phyloP scores from a whole-genome alignment of 805 yeast genomes.

The Yamadazyma sp. region DNA sequence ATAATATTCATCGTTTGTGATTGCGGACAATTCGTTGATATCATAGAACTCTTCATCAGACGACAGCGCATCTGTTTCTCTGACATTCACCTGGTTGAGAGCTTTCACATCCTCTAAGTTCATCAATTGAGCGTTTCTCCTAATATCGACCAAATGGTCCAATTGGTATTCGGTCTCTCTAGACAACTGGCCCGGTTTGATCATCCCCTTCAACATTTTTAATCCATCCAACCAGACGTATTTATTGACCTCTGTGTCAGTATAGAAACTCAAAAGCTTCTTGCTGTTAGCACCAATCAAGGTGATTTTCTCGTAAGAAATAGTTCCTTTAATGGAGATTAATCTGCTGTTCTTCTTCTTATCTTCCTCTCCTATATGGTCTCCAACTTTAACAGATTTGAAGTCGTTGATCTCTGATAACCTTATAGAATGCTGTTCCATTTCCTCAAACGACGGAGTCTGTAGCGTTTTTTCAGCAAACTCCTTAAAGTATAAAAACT shows the following conservation, averaged over 20 bases:
- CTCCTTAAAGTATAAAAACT: slow-evolving; percentile 59
- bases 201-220: slow-evolving; percentile 44
- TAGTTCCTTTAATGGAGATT: slow-evolving; percentile 57
- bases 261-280: slow-evolving; percentile 56
- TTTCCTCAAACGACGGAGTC: slow-evolving; percentile 57
- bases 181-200: slow-evolving; percentile 32
- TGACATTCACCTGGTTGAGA: slow-evolving; percentile 1
- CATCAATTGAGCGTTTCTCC: slow-evolving; percentile 42
- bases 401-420: slow-evolving; percentile 52
- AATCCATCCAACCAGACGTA: slow-evolving; percentile 81
- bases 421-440: slow-evolving; percentile 53
- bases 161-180: slow-evolving; percentile 38
- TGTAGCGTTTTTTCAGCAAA: slow-evolving; percentile 46
- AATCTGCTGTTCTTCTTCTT: slow-evolving; percentile 44
- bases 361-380: slow-evolving; percentile 38
- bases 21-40: slow-evolving; percentile 17
- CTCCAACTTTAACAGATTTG: slow-evolving; percentile 48
- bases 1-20: slow-evolving; percentile 15
- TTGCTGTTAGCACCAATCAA: slow-evolving; percentile 45
- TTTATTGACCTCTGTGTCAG: slow-evolving; percentile 67
- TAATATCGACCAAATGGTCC: slow-evolving; percentile 31
- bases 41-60: slow-evolving; percentile 27
- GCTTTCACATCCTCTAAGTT: slow-evolving; percentile 28
- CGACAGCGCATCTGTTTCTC: slow-evolving; percentile 18
- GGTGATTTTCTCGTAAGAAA: slow-evolving; percentile 56